These are phyloP conservation scores for Pseudocercospora vitis DNA, from an alignment of 2,329 filamentous ascomycete genomes.

Conservation along the genomic window DNA sequence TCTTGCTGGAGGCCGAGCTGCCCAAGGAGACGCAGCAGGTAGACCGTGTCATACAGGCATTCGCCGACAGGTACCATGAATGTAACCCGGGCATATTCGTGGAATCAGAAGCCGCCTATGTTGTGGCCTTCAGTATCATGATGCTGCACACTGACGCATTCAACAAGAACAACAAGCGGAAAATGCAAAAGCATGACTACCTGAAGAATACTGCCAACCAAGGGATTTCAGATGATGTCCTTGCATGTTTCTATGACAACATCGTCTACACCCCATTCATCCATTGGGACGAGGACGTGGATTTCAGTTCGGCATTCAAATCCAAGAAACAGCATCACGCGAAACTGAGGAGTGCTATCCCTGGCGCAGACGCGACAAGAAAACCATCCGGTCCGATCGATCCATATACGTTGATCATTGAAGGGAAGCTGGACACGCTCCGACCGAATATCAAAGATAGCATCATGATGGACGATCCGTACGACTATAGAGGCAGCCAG, in stretches of 20 bases:
- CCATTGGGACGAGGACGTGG: slow-evolving; percentile 89
- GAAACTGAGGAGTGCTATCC: slow-evolving; percentile 64
- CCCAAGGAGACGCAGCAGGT: slow-evolving; percentile 98
- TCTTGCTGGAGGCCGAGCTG: slow-evolving; percentile 93
- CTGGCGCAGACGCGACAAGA: slow-evolving; percentile 60
- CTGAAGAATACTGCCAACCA: slow-evolving; percentile 91
- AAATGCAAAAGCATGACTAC: slow-evolving; percentile 96
- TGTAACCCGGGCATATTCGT: slow-evolving; percentile 96
- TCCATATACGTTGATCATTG: slow-evolving; percentile 90
- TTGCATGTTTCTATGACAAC: slow-evolving; percentile 98
- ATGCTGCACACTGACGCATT: slow-evolving; percentile 98
- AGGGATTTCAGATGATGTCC: slow-evolving; percentile 86
- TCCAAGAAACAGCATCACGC: slow-evolving; percentile 52
- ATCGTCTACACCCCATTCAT: slow-evolving; percentile 98
- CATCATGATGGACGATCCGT: slow-evolving; percentile 88
- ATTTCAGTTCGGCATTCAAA: slow-evolving; percentile 73
- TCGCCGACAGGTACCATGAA: slow-evolving; percentile 95
- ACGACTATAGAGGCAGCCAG: slow-evolving; percentile 78
- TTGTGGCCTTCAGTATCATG: slow-evolving; percentile 93
- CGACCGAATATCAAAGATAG: slow-evolving; percentile 87
- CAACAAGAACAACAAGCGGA: slow-evolving; percentile 99
- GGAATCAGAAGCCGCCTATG: slow-evolving; percentile 91
- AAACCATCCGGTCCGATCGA: slow-evolving; percentile 73
- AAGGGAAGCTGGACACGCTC: slow-evolving; percentile 78
- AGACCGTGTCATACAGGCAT: slow-evolving; percentile 87